Evolutionary conservation across 1,284 basidiomycete genomes (phyloP).

Genomic region (Cystobasidium pallidum): DNA sequence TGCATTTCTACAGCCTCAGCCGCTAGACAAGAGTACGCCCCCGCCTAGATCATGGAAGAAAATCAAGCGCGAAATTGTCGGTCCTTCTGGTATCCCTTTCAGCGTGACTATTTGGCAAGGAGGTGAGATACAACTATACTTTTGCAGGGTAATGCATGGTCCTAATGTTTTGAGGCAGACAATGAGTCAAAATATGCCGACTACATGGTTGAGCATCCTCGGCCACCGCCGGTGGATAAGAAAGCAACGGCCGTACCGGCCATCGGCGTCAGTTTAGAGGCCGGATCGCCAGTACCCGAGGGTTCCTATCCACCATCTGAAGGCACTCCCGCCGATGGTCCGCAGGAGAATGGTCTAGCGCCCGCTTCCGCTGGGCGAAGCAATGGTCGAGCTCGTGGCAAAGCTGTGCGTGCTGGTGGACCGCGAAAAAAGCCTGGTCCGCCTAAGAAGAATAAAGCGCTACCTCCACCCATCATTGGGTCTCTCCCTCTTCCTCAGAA

Average conservation of each 20-base stretch:
- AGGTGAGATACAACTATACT: constrained; percentile 13
- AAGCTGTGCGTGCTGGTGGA: constrained; percentile 6
- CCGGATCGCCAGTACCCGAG: constrained; percentile 33
- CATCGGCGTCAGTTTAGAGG: constrained; percentile 3
- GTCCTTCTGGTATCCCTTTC: constrained; percentile 28
- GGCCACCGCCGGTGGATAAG: constrained; percentile 36
- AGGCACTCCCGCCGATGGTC: constrained; percentile 27
- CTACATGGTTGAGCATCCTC: constrained; percentile 34
- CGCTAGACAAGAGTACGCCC: constrained; percentile 41
- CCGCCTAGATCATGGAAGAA: constrained; percentile 35
- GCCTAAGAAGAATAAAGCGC: constrained; percentile 23
- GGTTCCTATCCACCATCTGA: constrained; percentile 26
- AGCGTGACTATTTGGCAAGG: constrained; percentile 36
- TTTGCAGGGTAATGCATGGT: too few species aligned
- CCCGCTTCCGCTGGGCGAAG: background rate
- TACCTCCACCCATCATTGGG: constrained; percentile 16
- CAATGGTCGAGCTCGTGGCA: background rate
- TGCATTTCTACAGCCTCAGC: constrained; percentile 28
- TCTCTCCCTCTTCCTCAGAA: background rate
- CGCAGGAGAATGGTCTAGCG: constrained; percentile 1
- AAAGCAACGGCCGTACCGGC: constrained; percentile 1
- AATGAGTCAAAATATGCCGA: constrained; percentile 34
- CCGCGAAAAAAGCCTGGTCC: constrained; percentile 37
- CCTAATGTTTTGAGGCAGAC: constrained; percentile 3
- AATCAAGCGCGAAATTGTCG: constrained; percentile 35